phyloP scores from a whole-genome alignment of 192 early-diverging fungal genomes.

The Fimicolochytrium jonesii region DNA sequence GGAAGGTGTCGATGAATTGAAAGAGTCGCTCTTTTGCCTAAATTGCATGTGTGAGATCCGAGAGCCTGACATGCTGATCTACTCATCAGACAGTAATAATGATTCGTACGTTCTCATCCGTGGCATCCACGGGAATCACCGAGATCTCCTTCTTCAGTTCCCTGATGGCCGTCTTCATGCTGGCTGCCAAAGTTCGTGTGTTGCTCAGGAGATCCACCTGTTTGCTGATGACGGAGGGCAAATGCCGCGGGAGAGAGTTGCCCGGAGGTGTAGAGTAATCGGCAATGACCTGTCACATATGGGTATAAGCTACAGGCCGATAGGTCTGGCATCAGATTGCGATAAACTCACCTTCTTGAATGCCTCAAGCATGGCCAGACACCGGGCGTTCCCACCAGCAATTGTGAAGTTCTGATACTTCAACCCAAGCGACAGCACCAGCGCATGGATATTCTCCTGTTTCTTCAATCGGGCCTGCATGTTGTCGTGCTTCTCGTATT shows the following conservation, averaged over 20 bases:
- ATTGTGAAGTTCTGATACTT: conserved; percentile 85
- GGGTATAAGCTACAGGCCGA: neutral
- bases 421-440: conserved; percentile 78
- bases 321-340: neutral
- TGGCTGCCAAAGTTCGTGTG: conserved; percentile 81
- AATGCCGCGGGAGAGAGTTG: conserved; percentile 71
- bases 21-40: conserved; percentile 68
- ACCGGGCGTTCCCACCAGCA: conserved; percentile 85
- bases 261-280: conserved; percentile 88
- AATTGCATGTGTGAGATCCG: too few relatives aligned
- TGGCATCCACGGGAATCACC: conserved; percentile 67
- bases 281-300: conserved; percentile 67
- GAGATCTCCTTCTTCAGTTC: conserved; percentile 84
- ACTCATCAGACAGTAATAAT: too few relatives aligned
- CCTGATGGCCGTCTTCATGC: conserved; percentile 91
- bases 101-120: conserved; percentile 79
- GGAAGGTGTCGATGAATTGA: conserved; percentile 80
- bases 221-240: conserved; percentile 76
- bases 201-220: conserved; percentile 88
- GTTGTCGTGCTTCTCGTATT: conserved; percentile 44
- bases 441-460: conserved; percentile 72
- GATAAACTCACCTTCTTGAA: conserved; percentile 65
- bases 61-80: too few relatives aligned
- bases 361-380: conserved; percentile 79
- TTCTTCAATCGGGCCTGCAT: conserved; percentile 28